A percentile compares a stretch with the other conserved stretches of the same genome.
phyloP scores from a whole-genome alignment of 257 asterid species.

The Plantago major region DNA sequence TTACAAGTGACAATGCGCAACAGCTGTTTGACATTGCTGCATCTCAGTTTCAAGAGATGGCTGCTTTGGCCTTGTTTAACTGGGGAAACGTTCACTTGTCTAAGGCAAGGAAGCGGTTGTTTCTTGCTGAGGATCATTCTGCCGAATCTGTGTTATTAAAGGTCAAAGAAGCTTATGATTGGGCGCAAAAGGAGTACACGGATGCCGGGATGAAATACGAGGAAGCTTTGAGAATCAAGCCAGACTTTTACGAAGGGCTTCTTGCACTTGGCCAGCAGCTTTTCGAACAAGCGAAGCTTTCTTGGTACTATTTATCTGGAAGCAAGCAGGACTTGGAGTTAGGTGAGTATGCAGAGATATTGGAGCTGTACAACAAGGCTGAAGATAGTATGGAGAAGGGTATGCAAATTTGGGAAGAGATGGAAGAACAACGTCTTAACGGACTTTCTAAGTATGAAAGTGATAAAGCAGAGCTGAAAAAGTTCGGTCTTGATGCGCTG shows the following conservation, averaged over 20 bases:
- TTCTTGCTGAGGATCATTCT: constrained; percentile 48
- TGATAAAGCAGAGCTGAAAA: constrained; percentile 51
- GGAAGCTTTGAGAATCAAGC: constrained; percentile 75
- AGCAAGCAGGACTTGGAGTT: constrained; percentile 48
- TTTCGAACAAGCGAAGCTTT: constrained; percentile 85
- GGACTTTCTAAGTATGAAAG: constrained; percentile 71
- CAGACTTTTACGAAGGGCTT: constrained; percentile 89
- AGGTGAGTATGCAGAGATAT: constrained; percentile 47
- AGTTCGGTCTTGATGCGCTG: constrained; percentile 58
- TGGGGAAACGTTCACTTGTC: constrained; percentile 93
- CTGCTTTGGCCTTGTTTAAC: constrained; percentile 85
- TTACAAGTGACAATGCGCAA: constrained; percentile 78
- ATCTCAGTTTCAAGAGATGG: constrained; percentile 78
- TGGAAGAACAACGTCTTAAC: constrained; percentile 86
- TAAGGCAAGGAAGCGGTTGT: constrained; percentile 68
- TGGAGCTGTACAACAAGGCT: constrained; percentile 85
- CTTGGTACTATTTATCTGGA: constrained; percentile 64
- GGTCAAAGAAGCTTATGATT: constrained; percentile 65
- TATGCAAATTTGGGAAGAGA: constrained; percentile 89
- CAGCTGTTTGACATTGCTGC: constrained; percentile 73
- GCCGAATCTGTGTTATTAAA: constrained; percentile 41
- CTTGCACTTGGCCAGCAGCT: constrained; percentile 90
- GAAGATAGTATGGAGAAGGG: constrained; percentile 97
- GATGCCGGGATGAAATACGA: constrained; percentile 68
- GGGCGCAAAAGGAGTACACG: constrained; percentile 63